Base-by-base conservation (phyloP, 345 rosid genomes). In the Erodium maritimum region DNA sequence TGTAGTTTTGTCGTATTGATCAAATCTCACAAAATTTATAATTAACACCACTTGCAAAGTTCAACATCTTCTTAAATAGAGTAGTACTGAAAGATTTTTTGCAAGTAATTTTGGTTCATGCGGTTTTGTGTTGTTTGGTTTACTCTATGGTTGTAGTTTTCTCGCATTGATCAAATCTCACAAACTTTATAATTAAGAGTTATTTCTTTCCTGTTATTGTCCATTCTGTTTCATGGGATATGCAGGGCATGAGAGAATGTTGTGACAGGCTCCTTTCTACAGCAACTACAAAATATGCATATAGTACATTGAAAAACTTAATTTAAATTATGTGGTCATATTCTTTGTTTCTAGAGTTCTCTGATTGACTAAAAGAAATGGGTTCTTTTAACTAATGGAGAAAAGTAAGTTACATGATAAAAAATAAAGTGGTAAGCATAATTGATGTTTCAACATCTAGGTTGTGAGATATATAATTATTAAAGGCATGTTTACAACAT, bases 261-360 rank as follows among this genome's bases (percentile, higher is more conserved):
- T 94, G 85, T n/a, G 99, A 94, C 71, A 85, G 97, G 72, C 78
- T 94, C 62, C 93, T 94, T 64, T 74, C 95, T 54, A 95, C 97
- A 1, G 99, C 99, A 14, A 80, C 86, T 0, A 96, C 97, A 19
- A 94, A 94, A 69, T 83, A 95, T 65, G 96, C 97, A 56, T 93
- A 77, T 63, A 97, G 99, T 93, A 77, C 67, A 45, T 13, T 64
- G 52, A 42, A 53, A n/a, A 48, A 4, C 42, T 24, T 23, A 23
- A 58, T 72, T 14, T 23, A 19, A 48, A 11, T 11, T 29, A 46
- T 54, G 34, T 37, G 13, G 21, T 22, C 17, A n/a, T 17, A 20
- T 1, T 57, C 71, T 67, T 5, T 60, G 23, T 50, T 69, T 66
- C 59, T 81, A 94, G 97, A 94, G 73, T 94, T 94, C 75, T 90